These are phyloP conservation scores for Lasiodiplodia sp. DNA, from an alignment of 2,329 filamentous ascomycete species.

Conservation along the genomic window DNA sequence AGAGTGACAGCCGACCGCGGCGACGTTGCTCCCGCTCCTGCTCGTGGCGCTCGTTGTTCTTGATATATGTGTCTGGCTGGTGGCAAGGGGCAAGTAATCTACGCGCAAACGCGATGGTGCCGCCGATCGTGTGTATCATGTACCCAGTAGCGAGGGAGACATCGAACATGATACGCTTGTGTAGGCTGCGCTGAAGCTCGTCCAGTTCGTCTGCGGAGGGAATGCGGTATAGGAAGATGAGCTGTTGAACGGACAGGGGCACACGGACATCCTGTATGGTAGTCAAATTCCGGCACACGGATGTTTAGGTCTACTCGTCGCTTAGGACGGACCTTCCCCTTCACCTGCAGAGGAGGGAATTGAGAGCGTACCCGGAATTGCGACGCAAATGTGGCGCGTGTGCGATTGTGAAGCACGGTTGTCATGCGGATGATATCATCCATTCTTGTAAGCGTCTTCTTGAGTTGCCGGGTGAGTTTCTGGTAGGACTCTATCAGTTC, in stretches of 20 bases:
- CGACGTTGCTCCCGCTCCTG: background rate
- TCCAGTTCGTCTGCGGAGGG: conserved; percentile 2
- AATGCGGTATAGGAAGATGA: background rate
- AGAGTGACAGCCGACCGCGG: no score
- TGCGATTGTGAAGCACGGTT: no score
- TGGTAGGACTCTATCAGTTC: no score
- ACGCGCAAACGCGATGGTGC: background rate
- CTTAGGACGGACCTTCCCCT: no score
- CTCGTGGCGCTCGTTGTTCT: background rate
- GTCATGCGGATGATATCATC: no score
- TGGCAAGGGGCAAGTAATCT: background rate
- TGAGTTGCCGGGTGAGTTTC: no score
- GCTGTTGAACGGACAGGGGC: background rate
- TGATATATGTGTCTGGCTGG: background rate
- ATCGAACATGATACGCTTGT: background rate
- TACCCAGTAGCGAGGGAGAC: background rate
- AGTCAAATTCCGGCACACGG: background rate
- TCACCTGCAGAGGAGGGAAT: no score
- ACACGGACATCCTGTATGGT: background rate
- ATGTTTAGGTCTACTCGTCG: no score
- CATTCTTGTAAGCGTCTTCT: no score
- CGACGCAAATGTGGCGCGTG: no score
- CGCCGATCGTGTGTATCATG: background rate
- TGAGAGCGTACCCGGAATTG: no score
- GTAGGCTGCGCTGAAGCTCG: background rate